Evolutionary conservation across 768 basidiomycete species (phyloP).

Genomic region (Galerina sulciceps): DNA sequence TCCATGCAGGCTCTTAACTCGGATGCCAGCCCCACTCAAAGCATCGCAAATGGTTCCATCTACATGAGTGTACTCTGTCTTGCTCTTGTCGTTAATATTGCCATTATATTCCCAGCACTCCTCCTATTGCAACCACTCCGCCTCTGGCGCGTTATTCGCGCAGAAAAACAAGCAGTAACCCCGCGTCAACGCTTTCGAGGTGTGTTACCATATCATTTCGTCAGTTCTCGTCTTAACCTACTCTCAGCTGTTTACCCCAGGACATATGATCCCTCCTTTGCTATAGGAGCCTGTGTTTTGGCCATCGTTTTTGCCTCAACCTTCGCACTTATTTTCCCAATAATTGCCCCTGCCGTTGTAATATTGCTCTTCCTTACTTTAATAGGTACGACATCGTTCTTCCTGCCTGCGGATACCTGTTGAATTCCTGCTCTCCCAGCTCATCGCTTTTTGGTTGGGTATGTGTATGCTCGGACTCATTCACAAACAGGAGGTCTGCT

Average conservation of each 20-base stretch:
- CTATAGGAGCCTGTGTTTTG: constrained; percentile 66
- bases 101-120: constrained; percentile 71
- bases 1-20: constrained; percentile 61
- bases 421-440: constrained; percentile 42
- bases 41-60: constrained; percentile 71
- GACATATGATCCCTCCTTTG: constrained; percentile 71
- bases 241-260: constrained; percentile 67
- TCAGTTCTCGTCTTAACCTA: constrained; percentile 4
- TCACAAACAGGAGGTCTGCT: constrained; percentile 78
- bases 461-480: constrained; percentile 74
- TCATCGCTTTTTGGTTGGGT: constrained; percentile 80
- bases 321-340: constrained; percentile 76
- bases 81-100: constrained; percentile 62
- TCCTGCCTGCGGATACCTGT: not conserved
- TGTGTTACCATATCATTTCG: constrained; percentile 34
- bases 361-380: constrained; percentile 68
- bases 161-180: constrained; percentile 66
- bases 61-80: constrained; percentile 70
- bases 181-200: constrained; percentile 82
- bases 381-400: constrained; percentile 52
- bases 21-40: constrained; percentile 37
- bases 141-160: constrained; percentile 58
- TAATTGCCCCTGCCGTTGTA: constrained; percentile 73
- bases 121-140: constrained; percentile 74
- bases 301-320: constrained; percentile 74